These are phyloP conservation scores for Podila horticola DNA, from an alignment of 192 early-diverging fungal genomes.

Conservation along the genomic window DNA sequence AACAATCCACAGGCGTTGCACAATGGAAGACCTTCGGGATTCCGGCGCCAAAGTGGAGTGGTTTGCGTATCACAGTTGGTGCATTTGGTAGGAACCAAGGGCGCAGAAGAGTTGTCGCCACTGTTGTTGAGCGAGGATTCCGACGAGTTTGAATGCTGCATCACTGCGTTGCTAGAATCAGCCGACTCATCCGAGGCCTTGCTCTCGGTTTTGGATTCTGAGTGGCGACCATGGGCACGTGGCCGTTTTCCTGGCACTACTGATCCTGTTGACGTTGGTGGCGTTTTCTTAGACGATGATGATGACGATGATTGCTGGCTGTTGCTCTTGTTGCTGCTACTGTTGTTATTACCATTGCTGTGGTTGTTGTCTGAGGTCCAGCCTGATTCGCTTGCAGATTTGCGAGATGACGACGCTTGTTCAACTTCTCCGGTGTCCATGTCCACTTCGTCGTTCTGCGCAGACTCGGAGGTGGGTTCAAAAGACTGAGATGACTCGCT, in stretches of 20 bases:
- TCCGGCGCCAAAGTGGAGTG: conserved; percentile 97
- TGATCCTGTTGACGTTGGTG: conserved; percentile 34
- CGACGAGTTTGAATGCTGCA: conserved; percentile 20
- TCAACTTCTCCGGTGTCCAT: conserved; percentile 45
- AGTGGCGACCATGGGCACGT: conserved; percentile 35
- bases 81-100: conserved; percentile 65
- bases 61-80: conserved; percentile 89
- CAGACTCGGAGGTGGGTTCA: conserved; percentile 14
- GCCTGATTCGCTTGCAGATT: conserved; percentile 16
- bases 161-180: conserved; percentile 7
- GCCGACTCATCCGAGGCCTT: conserved; percentile 9
- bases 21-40: conserved; percentile 87
- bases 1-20: conserved; percentile 99
- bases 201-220: conserved; percentile 22
- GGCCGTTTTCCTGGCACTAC: conserved; percentile 44
- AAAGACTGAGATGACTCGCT: conserved; percentile 19
- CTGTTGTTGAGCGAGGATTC: conserved; percentile 25
- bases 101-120: conserved; percentile 26
- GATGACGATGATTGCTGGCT: background rate
- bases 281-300: conserved; percentile 32
- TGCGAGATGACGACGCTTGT: background rate
- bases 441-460: conserved; percentile 25
- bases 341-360: background rate
- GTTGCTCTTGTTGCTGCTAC: background rate
- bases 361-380: conserved; percentile 13